Base-by-base conservation (phyloP, 495 filamentous ascomycete species). In the Penicillium alfredii region DNA sequence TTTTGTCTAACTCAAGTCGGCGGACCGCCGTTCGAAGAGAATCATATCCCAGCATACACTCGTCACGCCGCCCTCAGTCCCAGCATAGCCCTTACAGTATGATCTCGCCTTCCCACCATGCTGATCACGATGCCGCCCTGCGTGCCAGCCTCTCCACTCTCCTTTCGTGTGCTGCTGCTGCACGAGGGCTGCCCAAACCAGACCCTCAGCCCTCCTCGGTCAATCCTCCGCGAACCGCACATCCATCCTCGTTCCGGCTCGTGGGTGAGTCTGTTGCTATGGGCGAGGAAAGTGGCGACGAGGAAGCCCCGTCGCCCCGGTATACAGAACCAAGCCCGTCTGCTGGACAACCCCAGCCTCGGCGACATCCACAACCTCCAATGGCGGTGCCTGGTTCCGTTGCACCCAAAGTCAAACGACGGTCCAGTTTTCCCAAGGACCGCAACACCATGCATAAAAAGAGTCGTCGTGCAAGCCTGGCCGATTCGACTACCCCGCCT, bases 61-160 rank as follows among this genome's bases (percentile, higher is more conserved):
- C 51, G 24, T 38, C 46, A 40, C 69, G 45, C 11, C 49, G 55
- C 43, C 47, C 29, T 13, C 51, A 40, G 30, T 51, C 47, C 8
- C 58, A 66, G 18, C 71, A 75, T 42, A 71, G 68, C 26, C 72
- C 72, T 8, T 74, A 69, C 51, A 73, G 70, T 51, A 73, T 82
- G 51, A 77, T 88, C 42, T 82, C 84, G 1, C 84, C 88, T 2
- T 78, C 81, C 3, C 77, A 86, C 51, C 81, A 83, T 43, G 78
- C 84, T 15, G 88, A 95, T 37, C 88, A 96, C 47, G 92, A 98
- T 56, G 90, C 87, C 15, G 92, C 89, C 0, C 76, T 98, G 1
- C 80, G 92, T 23, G 88, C 92, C 5, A 93, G 86, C 38, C 71
- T 98, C 3, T 94, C 88, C 5, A 98, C 92, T 3, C 76, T 98